These are phyloP conservation scores for Phytophthora ramorum DNA, from an alignment of 352 stramenopile genomes.

Conservation along the genomic window DNA sequence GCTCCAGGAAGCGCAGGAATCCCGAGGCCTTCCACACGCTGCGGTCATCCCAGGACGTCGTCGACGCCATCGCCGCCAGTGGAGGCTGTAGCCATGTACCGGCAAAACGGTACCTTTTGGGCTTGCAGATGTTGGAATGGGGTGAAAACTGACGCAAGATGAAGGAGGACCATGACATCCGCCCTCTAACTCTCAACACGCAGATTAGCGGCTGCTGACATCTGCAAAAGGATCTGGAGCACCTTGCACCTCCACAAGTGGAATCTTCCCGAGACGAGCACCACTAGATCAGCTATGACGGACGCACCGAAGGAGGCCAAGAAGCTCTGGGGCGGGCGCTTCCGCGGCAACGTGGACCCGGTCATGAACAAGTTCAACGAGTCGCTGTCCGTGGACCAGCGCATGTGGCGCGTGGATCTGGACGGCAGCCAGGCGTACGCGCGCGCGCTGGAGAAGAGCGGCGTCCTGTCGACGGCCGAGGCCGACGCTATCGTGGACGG, in stretches of 20 bases:
- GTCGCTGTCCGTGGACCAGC: constrained; percentile 96
- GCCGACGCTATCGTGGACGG: constrained; percentile 43
- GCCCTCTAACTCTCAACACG: constrained; percentile 8
- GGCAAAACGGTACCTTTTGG: neutral
- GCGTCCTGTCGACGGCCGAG: constrained; percentile 94
- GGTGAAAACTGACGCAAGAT: too few relatives aligned
- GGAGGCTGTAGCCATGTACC: constrained; percentile 16
- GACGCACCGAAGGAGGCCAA: constrained; percentile 56
- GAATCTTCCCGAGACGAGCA: neutral
- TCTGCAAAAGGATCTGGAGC: neutral
- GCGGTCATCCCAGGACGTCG: constrained; percentile 44
- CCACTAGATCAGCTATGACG: constrained; percentile 24
- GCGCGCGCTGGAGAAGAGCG: constrained; percentile 86
- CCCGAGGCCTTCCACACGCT: constrained; percentile 50
- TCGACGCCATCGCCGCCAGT: constrained; percentile 1
- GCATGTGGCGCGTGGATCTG: constrained; percentile 98
- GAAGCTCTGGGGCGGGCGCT: constrained; percentile 93
- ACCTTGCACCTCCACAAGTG: neutral
- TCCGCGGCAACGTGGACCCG: constrained; percentile 95
- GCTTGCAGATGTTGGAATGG: too few relatives aligned
- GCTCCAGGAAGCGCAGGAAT: constrained; percentile 64
- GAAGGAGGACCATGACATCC: neutral
- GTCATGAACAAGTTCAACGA: constrained; percentile 99
- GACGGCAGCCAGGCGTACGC: constrained; percentile 97
- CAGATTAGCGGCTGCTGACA: constrained; percentile 15